A percentile compares a stretch with the other conserved stretches of the same genome.
These are phyloP conservation scores for Neonectria punicea DNA, from an alignment of 2,329 filamentous ascomycete genomes.

Conservation along the genomic window DNA sequence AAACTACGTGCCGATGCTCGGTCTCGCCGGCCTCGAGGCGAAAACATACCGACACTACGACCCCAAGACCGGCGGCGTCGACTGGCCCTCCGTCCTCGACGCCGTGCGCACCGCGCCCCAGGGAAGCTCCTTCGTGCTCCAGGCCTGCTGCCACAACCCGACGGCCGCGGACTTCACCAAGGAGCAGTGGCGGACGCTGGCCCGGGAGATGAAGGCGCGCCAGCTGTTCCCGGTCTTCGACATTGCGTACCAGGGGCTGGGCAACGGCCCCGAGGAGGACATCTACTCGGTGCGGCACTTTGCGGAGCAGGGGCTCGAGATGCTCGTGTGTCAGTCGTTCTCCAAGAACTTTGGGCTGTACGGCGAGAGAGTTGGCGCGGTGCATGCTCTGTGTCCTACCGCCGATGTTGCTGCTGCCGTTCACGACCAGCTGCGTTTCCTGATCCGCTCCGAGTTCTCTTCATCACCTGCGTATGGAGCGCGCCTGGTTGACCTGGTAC, in stretches of 20 bases:
- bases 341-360: slow-evolving; percentile 54
- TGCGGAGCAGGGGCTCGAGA: slow-evolving; percentile 42
- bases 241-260: no score
- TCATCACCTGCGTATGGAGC: slow-evolving; percentile 32
- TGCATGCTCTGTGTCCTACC: slow-evolving; percentile 24
- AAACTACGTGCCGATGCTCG: slow-evolving; percentile 48
- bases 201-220: no score
- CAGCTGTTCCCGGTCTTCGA: no score
- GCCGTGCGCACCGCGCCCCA: no score
- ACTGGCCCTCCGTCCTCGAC: no score
- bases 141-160: no score
- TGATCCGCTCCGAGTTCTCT: slow-evolving; percentile 30
- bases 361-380: slow-evolving; percentile 48
- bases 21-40: slow-evolving; percentile 44
- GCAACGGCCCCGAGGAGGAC: slow-evolving; percentile 46
- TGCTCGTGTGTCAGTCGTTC: slow-evolving; percentile 50
- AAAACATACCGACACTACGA: no score
- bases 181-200: no score
- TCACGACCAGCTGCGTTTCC: slow-evolving; percentile 26
- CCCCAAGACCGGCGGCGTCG: no score
- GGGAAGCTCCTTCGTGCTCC: no score
- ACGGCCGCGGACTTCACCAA: no score
- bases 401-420: slow-evolving; percentile 13
- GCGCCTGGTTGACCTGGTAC: slow-evolving; percentile 24
- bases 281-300: slow-evolving; percentile 43